Evolutionary conservation across 805 yeast genomes (phyloP).

Genomic region (Ogataea paraovalis): DNA sequence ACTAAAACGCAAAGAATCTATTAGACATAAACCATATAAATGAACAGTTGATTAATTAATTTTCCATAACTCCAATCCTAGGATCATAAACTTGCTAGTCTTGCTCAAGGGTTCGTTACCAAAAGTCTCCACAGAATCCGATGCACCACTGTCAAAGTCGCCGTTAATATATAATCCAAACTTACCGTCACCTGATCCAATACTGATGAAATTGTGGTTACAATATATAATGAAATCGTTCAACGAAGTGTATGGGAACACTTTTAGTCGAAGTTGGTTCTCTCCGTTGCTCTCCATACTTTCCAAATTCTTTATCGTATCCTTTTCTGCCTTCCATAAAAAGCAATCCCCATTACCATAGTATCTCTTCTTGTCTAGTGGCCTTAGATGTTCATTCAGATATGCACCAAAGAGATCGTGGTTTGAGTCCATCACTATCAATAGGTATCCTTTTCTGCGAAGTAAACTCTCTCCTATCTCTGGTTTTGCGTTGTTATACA

Average conservation of each 20-base stretch:
- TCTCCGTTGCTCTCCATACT: constrained; percentile 11
- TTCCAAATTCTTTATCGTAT: constrained; percentile 30
- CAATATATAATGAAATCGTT: constrained; percentile 86
- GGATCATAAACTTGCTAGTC: constrained; percentile 60
- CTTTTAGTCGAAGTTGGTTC: constrained; percentile 54
- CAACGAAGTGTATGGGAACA: constrained; percentile 82
- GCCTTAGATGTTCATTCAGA: constrained; percentile 65
- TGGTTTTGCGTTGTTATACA: constrained; percentile 57
- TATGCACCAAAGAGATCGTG: constrained; percentile 75
- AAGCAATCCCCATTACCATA: constrained; percentile 96
- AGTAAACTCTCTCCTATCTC: constrained; percentile 32
- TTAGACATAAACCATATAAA: background rate
- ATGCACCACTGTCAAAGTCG: constrained; percentile 69
- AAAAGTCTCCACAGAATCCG: constrained; percentile 76
- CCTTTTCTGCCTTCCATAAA: constrained; percentile 70
- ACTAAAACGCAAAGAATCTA: background rate
- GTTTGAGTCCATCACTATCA: constrained; percentile 64
- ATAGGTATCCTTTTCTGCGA: constrained; percentile 57
- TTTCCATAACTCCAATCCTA: constrained; percentile 84
- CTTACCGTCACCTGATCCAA: constrained; percentile 92
- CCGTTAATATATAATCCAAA: constrained; percentile 89
- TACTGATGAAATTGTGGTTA: constrained; percentile 67
- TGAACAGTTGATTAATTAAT: constrained; percentile 33
- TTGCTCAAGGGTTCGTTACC: constrained; percentile 72
- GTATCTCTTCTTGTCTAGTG: constrained; percentile 68